A percentile compares a stretch with the other conserved stretches of the same genome.
Conservation (phyloP, 805 yeast genomes). For the Pichia heedii region DNA sequence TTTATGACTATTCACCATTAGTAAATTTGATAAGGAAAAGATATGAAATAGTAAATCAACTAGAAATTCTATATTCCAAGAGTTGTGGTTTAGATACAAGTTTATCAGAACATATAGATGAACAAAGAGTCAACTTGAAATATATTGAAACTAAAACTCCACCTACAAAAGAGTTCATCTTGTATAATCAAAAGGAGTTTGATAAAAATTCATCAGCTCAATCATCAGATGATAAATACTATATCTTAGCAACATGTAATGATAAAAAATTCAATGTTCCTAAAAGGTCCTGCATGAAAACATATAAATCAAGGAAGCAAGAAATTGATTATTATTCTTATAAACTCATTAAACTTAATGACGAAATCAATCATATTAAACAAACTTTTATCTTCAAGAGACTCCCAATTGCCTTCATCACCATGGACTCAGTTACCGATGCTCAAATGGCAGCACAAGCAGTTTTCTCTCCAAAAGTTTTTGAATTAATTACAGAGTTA, state of each 20-base stretch:
- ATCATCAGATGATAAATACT: neutral
- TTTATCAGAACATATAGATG: constrained; percentile 14
- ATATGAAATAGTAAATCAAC: constrained; percentile 20
- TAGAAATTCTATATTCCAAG: constrained; percentile 36
- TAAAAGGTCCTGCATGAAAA: neutral
- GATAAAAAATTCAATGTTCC: neutral
- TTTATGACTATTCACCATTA: constrained; percentile 33
- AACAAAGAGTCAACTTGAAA: constrained; percentile 22
- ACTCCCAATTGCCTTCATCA: constrained; percentile 56
- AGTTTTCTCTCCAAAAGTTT: constrained; percentile 80
- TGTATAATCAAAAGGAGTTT: constrained; percentile 6
- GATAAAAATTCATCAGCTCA: neutral
- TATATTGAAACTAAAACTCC: constrained; percentile 18
- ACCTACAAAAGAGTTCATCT: constrained; percentile 12
- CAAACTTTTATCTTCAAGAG: constrained; percentile 31
- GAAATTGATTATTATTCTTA: constrained; percentile 28
- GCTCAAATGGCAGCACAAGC: constrained; percentile 99
- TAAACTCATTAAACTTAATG: constrained; percentile 30
- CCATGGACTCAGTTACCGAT: constrained; percentile 88
- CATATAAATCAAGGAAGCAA: constrained; percentile 17
- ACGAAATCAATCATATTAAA: constrained; percentile 28
- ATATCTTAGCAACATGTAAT: neutral
- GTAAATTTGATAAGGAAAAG: constrained; percentile 32
- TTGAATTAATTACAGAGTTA: constrained; percentile 68
- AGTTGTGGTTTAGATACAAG: constrained; percentile 35